A percentile compares a stretch with the other conserved stretches of the same genome.
Evolutionary conservation across 169 alveolate species (phyloP).

Genomic region (Plasmodium yoelii): DNA sequence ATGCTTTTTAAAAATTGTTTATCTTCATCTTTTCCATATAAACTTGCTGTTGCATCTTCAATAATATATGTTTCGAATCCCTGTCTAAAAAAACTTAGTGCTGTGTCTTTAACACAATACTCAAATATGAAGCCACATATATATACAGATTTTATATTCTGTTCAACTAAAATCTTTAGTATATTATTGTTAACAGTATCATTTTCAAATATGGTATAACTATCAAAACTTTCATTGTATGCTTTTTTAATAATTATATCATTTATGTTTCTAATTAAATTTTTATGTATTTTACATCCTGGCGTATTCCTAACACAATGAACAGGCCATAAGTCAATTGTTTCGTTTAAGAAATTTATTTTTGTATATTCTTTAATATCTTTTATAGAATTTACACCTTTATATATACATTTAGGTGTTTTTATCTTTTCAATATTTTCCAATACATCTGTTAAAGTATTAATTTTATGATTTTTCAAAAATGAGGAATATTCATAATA

Average conservation of each 20-base stretch:
- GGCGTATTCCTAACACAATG: conserved; percentile 58
- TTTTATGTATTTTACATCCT: conserved; percentile 57
- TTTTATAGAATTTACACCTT: conserved; percentile 27
- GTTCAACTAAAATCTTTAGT: conserved; percentile 12
- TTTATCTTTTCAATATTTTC: conserved; percentile 25
- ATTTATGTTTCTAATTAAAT: conserved; percentile 41
- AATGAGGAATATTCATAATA: not conserved
- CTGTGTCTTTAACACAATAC: conserved; percentile 69
- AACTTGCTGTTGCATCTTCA: conserved; percentile 73
- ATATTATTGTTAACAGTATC: conserved; percentile 4
- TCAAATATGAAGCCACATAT: conserved; percentile 69
- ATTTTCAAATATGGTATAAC: conserved; percentile 63
- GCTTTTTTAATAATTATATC: conserved; percentile 68
- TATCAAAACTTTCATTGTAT: conserved; percentile 21
- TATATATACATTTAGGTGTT: conserved; percentile 21
- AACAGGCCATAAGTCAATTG: conserved; percentile 69
- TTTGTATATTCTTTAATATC: conserved; percentile 56
- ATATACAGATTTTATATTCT: conserved; percentile 40
- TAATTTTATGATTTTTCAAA: conserved; percentile 27
- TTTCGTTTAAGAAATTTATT: conserved; percentile 34
- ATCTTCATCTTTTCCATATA: conserved; percentile 23
- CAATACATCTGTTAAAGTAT: conserved; percentile 37
- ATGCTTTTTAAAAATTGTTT: conserved; percentile 18
- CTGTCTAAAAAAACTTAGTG: conserved; percentile 24
- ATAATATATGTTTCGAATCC: conserved; percentile 60